phyloP scores from a whole-genome alignment of 1,284 basidiomycete genomes.

The Pascua guehoae region DNA sequence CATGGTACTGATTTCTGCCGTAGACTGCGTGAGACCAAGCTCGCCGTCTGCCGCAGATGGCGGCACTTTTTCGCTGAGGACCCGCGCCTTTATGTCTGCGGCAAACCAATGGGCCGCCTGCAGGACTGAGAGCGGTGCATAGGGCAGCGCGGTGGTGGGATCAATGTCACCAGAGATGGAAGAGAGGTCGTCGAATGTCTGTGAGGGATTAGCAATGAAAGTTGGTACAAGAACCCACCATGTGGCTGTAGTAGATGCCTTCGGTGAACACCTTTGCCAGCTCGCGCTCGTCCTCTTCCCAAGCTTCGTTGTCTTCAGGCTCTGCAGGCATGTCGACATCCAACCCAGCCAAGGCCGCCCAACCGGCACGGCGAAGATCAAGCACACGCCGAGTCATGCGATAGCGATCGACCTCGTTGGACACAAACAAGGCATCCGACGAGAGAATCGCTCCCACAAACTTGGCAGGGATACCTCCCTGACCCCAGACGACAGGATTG shows the following conservation, averaged over 20 bases:
- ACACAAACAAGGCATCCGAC: constrained; percentile 76
- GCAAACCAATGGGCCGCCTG: constrained; percentile 72
- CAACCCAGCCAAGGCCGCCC: constrained; percentile 23
- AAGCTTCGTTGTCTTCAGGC: constrained; percentile 25
- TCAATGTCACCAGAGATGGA: constrained; percentile 68
- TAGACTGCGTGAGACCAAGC: constrained; percentile 37
- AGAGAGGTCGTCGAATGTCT: constrained; percentile 74
- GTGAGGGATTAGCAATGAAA: constrained; percentile 1
- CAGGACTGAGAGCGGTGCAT: constrained; percentile 63
- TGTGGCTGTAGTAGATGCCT: constrained; percentile 83
- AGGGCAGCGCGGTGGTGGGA: constrained; percentile 63
- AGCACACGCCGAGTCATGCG: constrained; percentile 70
- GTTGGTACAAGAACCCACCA: constrained; percentile 58
- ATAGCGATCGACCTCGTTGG: constrained; percentile 74
- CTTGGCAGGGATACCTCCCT: constrained; percentile 64
- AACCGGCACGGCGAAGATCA: constrained; percentile 61
- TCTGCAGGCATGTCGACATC: constrained; percentile 6
- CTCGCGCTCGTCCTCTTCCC: constrained; percentile 47
- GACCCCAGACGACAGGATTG: constrained; percentile 57
- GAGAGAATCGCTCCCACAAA: constrained; percentile 74
- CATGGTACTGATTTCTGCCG: constrained; percentile 27
- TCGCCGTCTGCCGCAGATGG: constrained; percentile 23
- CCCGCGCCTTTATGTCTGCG: constrained; percentile 37
- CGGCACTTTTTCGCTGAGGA: constrained; percentile 19
- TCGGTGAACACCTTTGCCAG: constrained; percentile 67